Evolutionary conservation across 192 early-diverging fungal genomes (phyloP).

Genomic region (Coemansia sp.): DNA sequence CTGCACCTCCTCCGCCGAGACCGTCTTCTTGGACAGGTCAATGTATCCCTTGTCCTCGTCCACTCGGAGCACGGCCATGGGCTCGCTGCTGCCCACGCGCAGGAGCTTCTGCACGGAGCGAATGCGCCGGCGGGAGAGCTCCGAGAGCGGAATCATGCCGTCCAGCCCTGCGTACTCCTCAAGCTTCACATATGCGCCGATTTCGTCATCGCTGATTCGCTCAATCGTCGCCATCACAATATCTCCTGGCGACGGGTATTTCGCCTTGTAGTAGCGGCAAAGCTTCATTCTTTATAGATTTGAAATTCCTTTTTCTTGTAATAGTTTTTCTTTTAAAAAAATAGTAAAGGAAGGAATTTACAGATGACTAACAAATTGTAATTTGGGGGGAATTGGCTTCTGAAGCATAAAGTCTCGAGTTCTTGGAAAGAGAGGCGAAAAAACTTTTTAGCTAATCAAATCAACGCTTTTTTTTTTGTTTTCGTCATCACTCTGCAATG

Average conservation of each 20-base stretch:
- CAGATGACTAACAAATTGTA: slow-evolving; percentile 5
- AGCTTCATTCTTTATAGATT: neutral
- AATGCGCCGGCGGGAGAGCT: slow-evolving; percentile 93
- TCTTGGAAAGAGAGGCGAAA: neutral
- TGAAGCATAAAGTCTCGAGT: no score
- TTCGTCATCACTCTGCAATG: no score
- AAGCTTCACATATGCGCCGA: slow-evolving; percentile 94
- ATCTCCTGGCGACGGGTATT: slow-evolving; percentile 91
- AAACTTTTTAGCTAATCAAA: slow-evolving; percentile 8
- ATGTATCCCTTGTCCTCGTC: slow-evolving; percentile 99
- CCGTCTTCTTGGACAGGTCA: slow-evolving; percentile 94
- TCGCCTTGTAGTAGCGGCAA: slow-evolving; percentile 93
- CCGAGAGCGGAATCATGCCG: slow-evolving; percentile 94
- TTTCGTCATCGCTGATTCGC: slow-evolving; percentile 79
- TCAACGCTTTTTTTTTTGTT: neutral
- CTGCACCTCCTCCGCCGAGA: slow-evolving; percentile 81
- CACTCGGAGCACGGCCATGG: slow-evolving; percentile 90
- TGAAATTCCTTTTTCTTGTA: neutral
- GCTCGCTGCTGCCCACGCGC: slow-evolving; percentile 88
- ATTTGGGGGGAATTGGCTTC: neutral
- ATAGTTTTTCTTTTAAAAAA: no score
- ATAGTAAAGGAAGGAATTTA: no score
- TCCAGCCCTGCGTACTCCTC: slow-evolving; percentile 97
- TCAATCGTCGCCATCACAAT: slow-evolving; percentile 97
- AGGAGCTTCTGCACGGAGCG: slow-evolving; percentile 95